Evolutionary conservation across 2,329 filamentous ascomycete genomes (phyloP).

Genomic region (Amylocarpus encephaloides): DNA sequence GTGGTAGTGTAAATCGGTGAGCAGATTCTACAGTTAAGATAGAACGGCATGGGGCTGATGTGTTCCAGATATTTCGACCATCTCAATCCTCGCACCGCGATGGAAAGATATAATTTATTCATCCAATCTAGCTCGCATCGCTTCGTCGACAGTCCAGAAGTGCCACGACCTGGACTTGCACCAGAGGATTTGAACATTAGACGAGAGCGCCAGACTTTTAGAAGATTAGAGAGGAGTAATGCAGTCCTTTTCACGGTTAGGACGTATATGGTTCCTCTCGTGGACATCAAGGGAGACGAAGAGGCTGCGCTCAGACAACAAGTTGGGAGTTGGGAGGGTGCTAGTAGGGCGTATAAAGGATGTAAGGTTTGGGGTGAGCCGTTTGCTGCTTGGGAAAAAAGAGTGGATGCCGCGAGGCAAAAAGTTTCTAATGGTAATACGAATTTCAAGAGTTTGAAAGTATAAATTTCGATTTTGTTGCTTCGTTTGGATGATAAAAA

Average conservation of each 20-base stretch:
- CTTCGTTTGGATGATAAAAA: too few species aligned
- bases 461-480: too few species aligned
- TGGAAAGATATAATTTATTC: slow-evolving; percentile 45
- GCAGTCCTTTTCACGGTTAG: slow-evolving; percentile 45
- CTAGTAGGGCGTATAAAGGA: slow-evolving; percentile 40
- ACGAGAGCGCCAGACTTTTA: slow-evolving; percentile 45
- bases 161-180: slow-evolving; percentile 27
- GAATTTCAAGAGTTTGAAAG: too few species aligned
- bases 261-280: slow-evolving; percentile 38
- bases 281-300: slow-evolving; percentile 36
- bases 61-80: slow-evolving; percentile 38
- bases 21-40: slow-evolving; percentile 12
- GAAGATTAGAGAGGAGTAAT: slow-evolving; percentile 36
- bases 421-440: too few species aligned
- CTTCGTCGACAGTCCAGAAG: slow-evolving; percentile 39
- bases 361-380: slow-evolving; percentile 35
- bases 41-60: not conserved
- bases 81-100: slow-evolving; percentile 37
- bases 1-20: slow-evolving; percentile 38
- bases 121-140: slow-evolving; percentile 41
- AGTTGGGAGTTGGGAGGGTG: slow-evolving; percentile 39
- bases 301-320: slow-evolving; percentile 37
- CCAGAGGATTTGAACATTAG: slow-evolving; percentile 40
- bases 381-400: slow-evolving; percentile 14
- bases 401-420: not conserved